Conservation (phyloP, 2,329 filamentous ascomycete genomes). For the Cordyceps cicadae region DNA sequence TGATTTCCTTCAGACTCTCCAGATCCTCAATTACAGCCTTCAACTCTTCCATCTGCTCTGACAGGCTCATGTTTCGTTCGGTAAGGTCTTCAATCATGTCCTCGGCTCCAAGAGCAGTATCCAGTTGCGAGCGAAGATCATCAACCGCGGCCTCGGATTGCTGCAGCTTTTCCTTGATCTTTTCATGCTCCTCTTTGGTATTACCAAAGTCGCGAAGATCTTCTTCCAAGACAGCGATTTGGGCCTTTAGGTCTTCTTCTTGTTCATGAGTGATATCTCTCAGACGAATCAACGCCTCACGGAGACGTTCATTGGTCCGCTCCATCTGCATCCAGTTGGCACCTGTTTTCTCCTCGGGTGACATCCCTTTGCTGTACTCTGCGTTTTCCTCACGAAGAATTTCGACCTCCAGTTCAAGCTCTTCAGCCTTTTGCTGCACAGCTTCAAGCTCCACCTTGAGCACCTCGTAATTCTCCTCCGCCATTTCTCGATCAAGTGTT, state of each 20-base stretch:
- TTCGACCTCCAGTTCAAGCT: slow-evolving; percentile 80
- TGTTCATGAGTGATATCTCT: slow-evolving; percentile 82
- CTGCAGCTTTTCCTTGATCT: slow-evolving; percentile 63
- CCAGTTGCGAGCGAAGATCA: slow-evolving; percentile 83
- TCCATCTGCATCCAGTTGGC: slow-evolving; percentile 89
- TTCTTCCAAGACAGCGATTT: slow-evolving; percentile 65
- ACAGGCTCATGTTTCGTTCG: slow-evolving; percentile 75
- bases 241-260: slow-evolving; percentile 67
- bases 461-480: slow-evolving; percentile 82
- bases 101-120: slow-evolving; percentile 79
- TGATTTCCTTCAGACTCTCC: slow-evolving; percentile 82
- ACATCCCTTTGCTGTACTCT: slow-evolving; percentile 76
- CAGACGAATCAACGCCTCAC: slow-evolving; percentile 74
- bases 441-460: slow-evolving; percentile 72
- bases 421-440: slow-evolving; percentile 67
- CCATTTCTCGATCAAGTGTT: slow-evolving; percentile 88
- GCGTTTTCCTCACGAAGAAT: slow-evolving; percentile 80
- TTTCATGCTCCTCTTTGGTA: slow-evolving; percentile 61
- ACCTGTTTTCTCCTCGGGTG: slow-evolving; percentile 76
- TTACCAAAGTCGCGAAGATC: slow-evolving; percentile 60
- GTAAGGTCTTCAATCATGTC: slow-evolving; percentile 91
- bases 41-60: slow-evolving; percentile 76
- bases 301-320: slow-evolving; percentile 76
- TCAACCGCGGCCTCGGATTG: slow-evolving; percentile 69
- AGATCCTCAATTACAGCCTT: slow-evolving; percentile 77